These are phyloP conservation scores for Zygoascus biomembranicola DNA, from an alignment of 805 yeast genomes.

Conservation along the genomic window DNA sequence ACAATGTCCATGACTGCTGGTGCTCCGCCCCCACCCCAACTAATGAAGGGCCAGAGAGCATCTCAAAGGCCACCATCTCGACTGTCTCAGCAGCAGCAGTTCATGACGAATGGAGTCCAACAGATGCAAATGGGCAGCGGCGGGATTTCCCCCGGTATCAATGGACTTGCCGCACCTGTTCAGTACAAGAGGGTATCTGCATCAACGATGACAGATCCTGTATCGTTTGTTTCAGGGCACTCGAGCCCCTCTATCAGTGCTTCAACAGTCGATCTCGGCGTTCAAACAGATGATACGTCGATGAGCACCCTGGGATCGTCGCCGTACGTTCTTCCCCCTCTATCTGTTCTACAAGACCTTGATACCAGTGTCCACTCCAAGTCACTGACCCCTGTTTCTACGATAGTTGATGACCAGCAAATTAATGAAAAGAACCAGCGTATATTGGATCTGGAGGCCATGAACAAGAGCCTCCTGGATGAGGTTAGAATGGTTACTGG, in stretches of 20 bases:
- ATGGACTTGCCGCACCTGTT: neutral
- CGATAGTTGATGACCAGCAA: neutral
- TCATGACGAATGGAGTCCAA: neutral
- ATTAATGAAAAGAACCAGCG: neutral
- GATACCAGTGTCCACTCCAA: neutral
- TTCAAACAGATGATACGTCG: slow-evolving; percentile 1
- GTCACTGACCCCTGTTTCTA: neutral
- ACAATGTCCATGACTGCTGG: slow-evolving; percentile 6
- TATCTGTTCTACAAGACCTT: neutral
- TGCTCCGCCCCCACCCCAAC: neutral
- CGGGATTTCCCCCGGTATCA: neutral
- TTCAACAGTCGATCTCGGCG: slow-evolving; percentile 3
- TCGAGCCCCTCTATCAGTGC: neutral
- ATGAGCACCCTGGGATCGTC: neutral
- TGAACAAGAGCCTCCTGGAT: slow-evolving; percentile 21
- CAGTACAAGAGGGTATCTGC: slow-evolving; percentile 6
- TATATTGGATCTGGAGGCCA: slow-evolving; percentile 13
- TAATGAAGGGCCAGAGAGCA: slow-evolving; percentile 1
- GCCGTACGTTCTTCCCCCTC: neutral
- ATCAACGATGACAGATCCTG: slow-evolving; percentile 15
- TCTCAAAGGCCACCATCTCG: slow-evolving; percentile 13
- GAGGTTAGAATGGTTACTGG: slow-evolving; percentile 29
- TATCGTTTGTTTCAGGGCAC: neutral
- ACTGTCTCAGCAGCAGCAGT: slow-evolving; percentile 6
- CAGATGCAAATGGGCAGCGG: neutral